Evolutionary conservation across 2,329 filamentous ascomycete genomes (phyloP).

Genomic region (Penicillium paneum): DNA sequence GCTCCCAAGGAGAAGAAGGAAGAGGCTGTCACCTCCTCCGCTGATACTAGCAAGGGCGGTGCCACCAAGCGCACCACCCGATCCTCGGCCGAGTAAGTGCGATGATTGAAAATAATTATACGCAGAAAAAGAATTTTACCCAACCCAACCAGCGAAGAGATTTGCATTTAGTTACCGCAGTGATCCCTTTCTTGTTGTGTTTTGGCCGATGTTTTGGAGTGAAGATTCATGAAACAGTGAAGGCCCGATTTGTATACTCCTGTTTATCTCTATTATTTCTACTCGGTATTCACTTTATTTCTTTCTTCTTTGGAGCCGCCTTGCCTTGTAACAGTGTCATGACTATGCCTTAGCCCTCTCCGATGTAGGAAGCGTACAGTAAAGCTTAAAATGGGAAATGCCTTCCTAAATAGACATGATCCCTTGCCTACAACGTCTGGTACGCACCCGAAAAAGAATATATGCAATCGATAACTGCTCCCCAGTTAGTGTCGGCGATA

Average conservation of each 20-base stretch:
- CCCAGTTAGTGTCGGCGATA: constrained; percentile 15
- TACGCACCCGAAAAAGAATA: not conserved
- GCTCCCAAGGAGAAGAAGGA: constrained; percentile 63
- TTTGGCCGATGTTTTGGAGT: constrained; percentile 1
- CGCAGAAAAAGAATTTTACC: constrained; percentile 13
- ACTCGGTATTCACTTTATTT: not conserved
- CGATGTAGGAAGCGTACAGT: not conserved
- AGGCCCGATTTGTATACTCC: constrained; percentile 9
- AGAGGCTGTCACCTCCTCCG: constrained; percentile 57
- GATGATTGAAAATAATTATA: not conserved
- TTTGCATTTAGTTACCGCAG: constrained; percentile 6
- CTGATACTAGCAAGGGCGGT: constrained; percentile 73
- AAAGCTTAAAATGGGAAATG: not conserved
- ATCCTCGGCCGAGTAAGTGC: constrained; percentile 38
- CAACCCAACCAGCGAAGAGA: constrained; percentile 9
- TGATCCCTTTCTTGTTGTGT: constrained; percentile 7
- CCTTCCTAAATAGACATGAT: not conserved
- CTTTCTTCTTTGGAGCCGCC: not conserved
- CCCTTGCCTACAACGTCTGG: not conserved
- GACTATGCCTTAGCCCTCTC: not conserved
- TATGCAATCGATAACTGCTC: not conserved
- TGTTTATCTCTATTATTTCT: constrained; percentile 3
- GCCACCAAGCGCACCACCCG: constrained; percentile 60
- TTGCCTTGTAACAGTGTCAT: not conserved
- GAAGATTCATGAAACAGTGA: not conserved